Conservation (phyloP, 1,284 basidiomycete genomes). For the Amylostereum areolatum region DNA sequence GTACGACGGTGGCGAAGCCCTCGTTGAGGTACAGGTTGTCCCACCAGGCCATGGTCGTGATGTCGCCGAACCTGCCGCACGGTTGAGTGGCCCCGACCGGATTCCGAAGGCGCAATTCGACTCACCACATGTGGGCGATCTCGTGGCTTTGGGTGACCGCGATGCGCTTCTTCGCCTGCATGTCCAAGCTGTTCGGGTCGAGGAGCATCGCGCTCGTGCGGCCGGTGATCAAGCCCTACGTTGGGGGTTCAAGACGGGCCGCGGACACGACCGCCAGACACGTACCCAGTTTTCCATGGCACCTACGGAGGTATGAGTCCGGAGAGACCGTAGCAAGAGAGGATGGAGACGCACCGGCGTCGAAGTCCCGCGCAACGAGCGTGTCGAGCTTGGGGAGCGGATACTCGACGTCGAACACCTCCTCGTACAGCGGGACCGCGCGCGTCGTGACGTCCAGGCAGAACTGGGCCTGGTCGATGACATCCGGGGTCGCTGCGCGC, state of each 20-base stretch:
- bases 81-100: too few species aligned
- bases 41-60: constrained; percentile 95
- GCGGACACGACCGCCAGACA: too few species aligned
- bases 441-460: constrained; percentile 87
- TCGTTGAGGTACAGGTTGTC: constrained; percentile 85
- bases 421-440: constrained; percentile 90
- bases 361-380: constrained; percentile 81
- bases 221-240: constrained; percentile 88
- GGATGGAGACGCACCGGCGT: constrained; percentile 49
- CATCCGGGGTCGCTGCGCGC: constrained; percentile 70
- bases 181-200: constrained; percentile 73
- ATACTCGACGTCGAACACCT: constrained; percentile 87
- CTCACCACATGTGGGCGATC: constrained; percentile 83
- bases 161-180: constrained; percentile 76
- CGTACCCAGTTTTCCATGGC: constrained; percentile 92
- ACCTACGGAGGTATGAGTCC: constrained; percentile 27
- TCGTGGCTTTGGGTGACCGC: constrained; percentile 81
- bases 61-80: constrained; percentile 84
- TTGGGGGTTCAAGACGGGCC: too few species aligned
- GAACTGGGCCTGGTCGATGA: constrained; percentile 77
- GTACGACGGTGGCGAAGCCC: constrained; percentile 81
- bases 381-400: constrained; percentile 94
- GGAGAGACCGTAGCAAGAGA: not conserved
- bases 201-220: constrained; percentile 81
- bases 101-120: too few species aligned